Conservation (phyloP, 768 basidiomycete genomes). For the Neoboletus brunneissimus region DNA sequence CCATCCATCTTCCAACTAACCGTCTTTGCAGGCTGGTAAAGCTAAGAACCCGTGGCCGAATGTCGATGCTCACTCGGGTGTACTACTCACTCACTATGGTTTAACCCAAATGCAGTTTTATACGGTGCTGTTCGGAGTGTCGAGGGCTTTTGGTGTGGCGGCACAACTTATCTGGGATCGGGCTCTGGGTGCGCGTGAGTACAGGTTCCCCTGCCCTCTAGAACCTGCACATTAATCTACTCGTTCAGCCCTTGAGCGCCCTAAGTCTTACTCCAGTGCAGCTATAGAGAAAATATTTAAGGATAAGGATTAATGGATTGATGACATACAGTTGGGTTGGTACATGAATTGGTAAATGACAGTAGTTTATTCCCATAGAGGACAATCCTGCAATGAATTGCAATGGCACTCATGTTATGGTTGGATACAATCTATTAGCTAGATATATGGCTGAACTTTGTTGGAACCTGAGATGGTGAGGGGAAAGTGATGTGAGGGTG, state of each 20-base stretch:
- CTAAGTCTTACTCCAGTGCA: conserved; percentile 85
- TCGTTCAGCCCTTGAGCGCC: conserved; percentile 74
- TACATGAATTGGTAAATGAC: neutral
- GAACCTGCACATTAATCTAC: neutral
- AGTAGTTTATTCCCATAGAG: neutral
- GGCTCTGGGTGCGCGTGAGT: conserved; percentile 85
- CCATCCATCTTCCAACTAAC: neutral
- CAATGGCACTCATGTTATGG: too few species aligned
- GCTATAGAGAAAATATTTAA: conserved; percentile 80
- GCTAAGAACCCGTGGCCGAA: conserved; percentile 97
- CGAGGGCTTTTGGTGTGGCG: conserved; percentile 88
- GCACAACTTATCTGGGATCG: conserved; percentile 93
- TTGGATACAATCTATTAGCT: too few species aligned
- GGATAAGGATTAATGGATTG: conserved; percentile 26
- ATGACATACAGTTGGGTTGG: neutral
- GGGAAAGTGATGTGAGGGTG: too few species aligned
- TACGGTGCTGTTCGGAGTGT: conserved; percentile 95
- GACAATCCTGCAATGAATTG: neutral
- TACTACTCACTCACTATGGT: conserved; percentile 81
- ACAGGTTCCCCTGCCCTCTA: neutral
- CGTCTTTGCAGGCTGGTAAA: conserved; percentile 65
- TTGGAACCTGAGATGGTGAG: too few species aligned
- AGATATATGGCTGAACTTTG: too few species aligned
- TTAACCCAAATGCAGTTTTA: conserved; percentile 92
- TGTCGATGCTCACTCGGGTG: conserved; percentile 96